Evolutionary conservation across 192 early-diverging fungal genomes (phyloP).

Genomic region (Rhizophagus clarus): DNA sequence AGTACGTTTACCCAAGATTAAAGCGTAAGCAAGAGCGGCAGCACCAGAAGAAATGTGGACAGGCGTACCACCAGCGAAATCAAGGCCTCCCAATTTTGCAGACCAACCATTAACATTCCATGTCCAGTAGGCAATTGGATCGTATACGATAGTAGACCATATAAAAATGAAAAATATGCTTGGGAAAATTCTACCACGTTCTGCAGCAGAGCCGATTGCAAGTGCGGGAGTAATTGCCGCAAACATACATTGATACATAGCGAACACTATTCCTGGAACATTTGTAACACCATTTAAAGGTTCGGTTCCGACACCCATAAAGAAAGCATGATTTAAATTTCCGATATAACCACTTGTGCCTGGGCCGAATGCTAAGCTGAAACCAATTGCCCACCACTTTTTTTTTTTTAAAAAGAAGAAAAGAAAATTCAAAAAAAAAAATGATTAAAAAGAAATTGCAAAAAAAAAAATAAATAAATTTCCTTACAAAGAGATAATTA

Average conservation of each 20-base stretch:
- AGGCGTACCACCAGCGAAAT: conserved; percentile 98
- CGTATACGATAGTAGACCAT: conserved; percentile 94
- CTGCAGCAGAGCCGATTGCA: conserved; percentile 89
- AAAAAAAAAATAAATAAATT: neutral
- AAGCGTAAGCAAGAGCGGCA: conserved; percentile 82
- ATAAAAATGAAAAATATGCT: conserved; percentile 89
- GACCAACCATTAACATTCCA: conserved; percentile 90
- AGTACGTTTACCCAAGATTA: conserved; percentile 82
- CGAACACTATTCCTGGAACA: conserved; percentile 55
- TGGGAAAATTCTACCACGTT: conserved; percentile 86
- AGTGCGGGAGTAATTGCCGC: conserved; percentile 90
- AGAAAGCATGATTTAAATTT: conserved; percentile 73
- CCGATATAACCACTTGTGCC: conserved; percentile 75
- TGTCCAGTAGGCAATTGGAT: conserved; percentile 92
- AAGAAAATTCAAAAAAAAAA: neutral
- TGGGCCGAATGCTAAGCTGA: conserved; percentile 83
- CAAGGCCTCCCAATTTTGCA: conserved; percentile 77
- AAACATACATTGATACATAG: conserved; percentile 91
- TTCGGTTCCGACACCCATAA: conserved; percentile 52
- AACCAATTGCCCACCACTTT: conserved; percentile 91
- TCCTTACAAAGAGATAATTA: conserved; percentile 48
- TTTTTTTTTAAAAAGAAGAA: neutral
- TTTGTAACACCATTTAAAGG: conserved; percentile 46
- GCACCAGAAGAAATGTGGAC: conserved; percentile 93
- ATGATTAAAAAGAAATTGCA: neutral